Base-by-base conservation (phyloP, 1,284 basidiomycete genomes). In the Porogramme epimiltina region DNA sequence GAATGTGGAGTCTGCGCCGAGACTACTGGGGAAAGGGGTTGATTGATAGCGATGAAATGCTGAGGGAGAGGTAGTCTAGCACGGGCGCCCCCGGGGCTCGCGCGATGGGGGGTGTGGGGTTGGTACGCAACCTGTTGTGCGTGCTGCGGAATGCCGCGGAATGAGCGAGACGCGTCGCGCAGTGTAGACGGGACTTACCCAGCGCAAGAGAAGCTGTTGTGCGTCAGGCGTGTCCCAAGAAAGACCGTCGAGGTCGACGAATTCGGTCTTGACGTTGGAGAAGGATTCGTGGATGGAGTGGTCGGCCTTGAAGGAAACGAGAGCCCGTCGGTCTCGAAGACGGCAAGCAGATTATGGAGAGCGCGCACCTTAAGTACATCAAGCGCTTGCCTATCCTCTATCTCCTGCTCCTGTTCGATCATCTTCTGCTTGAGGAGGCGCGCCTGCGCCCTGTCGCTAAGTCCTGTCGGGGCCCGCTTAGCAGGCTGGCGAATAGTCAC, bases 181-280 rank as follows among this genome's bases (percentile, higher is more conserved):
- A 24, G 9, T 9, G n/a, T 6, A 18, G 10, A 31, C 15, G 28
- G 28, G 34, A 48, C 53, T 10, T 20, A 60, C 58, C 58, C 58
- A 60, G 42, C 50, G 45, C 5, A 52, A 22, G 11, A 60, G 55
- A 9, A 60, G 20, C 42, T 56, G 42, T 2, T 36, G 58, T 3
- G 52, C 58, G 2, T 15, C 34, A n/a, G 58, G 55, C 4, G 49
- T 52, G n/a, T 54, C 45, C 55, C 55, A 60, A 1, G 58, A 60
- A 36, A 56, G 46, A 15, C 58, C 58, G 31, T 60, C 58, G 36
- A 60, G 55, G 40, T 56, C 55, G 3, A 26, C 4, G 48, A 60
- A 60, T 38, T 60, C 58, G 3, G 52, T 45, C 41, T 57, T 60
- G 28, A 60, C 58, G 25, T 52, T 43, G 3, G 40, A 23, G 42